Evolutionary conservation across 352 stramenopile species (phyloP).

Genomic region (Pythium dissimile): DNA sequence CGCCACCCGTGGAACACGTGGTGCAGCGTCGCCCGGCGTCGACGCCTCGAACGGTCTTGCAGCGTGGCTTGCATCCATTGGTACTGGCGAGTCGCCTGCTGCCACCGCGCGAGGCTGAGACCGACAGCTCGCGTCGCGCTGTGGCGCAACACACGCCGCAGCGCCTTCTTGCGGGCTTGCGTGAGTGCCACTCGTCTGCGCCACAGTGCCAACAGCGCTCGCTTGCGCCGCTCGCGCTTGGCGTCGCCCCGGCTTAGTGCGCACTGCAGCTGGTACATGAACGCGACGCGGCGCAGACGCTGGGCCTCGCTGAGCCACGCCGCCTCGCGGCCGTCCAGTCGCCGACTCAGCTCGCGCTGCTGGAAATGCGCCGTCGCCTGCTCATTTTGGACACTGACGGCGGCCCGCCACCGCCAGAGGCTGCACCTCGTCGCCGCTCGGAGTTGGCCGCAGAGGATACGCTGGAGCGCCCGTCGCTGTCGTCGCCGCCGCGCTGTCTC

Average conservation of each 20-base stretch:
- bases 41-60: neutral
- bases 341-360: constrained; percentile 21
- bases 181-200: neutral
- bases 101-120: neutral
- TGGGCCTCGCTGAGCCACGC: constrained; percentile 11
- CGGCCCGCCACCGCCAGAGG: constrained; percentile 1
- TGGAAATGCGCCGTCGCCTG: constrained; percentile 2
- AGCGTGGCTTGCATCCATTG: neutral
- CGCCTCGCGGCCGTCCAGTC: constrained; percentile 15
- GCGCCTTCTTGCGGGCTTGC: neutral
- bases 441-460: neutral
- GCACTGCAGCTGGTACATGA: constrained; percentile 35
- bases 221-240: constrained; percentile 12
- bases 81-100: neutral
- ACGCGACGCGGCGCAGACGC: constrained; percentile 18
- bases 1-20: neutral
- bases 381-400: neutral
- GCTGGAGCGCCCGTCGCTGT: neutral
- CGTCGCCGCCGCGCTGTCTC: neutral
- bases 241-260: constrained; percentile 27
- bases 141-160: constrained; percentile 15
- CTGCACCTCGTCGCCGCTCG: neutral
- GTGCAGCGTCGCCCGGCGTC: neutral
- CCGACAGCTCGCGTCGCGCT: neutral
- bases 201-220: constrained; percentile 22